phyloP scores from a whole-genome alignment of 179 eudicot genomes.

The Silene coronaria region DNA sequence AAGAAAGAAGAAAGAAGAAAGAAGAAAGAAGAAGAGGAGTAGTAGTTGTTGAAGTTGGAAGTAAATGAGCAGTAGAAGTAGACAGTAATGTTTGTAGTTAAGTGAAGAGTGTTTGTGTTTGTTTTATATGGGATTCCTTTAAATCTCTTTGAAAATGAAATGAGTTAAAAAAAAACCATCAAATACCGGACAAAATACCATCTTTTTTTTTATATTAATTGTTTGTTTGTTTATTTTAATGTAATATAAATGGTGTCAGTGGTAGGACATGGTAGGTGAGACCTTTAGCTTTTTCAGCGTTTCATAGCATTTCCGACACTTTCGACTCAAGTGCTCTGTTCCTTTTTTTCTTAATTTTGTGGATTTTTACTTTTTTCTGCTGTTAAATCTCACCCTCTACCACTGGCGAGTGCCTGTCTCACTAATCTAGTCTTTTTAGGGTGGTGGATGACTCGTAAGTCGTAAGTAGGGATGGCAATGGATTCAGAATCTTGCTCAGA shows the following conservation, averaged over 20 bases:
- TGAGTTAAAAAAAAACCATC: background rate
- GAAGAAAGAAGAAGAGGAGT: slow-evolving; percentile 3
- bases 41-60: background rate
- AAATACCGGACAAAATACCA: slow-evolving; percentile 22
- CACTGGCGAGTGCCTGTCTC: no score
- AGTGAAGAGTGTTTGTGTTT: slow-evolving; percentile 12
- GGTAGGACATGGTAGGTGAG: slow-evolving; percentile 19
- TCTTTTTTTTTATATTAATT: background rate
- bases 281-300: slow-evolving; percentile 17
- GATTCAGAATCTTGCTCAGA: no score
- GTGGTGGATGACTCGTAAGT: no score
- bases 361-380: slow-evolving; percentile 3
- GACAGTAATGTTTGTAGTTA: no score
- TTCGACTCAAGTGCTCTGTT: slow-evolving; percentile 30
- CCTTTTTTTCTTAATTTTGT: slow-evolving; percentile 11
- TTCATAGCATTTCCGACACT: slow-evolving; percentile 38
- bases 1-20: slow-evolving; percentile 3
- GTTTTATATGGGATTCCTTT: slow-evolving; percentile 26
- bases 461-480: no score
- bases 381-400: no score
- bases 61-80: slow-evolving; percentile 11
- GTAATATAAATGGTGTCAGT: background rate
- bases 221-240: background rate
- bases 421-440: no score
- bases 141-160: background rate